Evolutionary conservation across 176 grass and related monocot species (phyloP).

Genomic region (Calamus simplicifolius): DNA sequence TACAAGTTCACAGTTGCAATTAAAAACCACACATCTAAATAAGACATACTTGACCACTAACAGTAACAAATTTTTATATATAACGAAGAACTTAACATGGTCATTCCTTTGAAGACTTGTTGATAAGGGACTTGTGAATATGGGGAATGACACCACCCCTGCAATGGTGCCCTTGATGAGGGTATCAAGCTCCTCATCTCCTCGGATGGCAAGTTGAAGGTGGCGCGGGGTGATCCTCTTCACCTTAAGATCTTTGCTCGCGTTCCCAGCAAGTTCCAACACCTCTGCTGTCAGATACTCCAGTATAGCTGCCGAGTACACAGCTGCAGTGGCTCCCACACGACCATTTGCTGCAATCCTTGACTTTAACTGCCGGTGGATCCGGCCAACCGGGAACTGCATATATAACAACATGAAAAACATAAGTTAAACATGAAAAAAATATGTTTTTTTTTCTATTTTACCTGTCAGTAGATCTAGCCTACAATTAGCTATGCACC

Average conservation of each 20-base stretch:
- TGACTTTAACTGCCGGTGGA: slow-evolving; percentile 54
- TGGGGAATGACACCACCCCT: slow-evolving; percentile 66
- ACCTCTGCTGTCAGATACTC: slow-evolving; percentile 58
- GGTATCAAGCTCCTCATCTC: slow-evolving; percentile 60
- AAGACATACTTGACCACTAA: no score
- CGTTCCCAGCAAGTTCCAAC: slow-evolving; percentile 54
- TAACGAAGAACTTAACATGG: neutral
- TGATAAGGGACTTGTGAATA: slow-evolving; percentile 73
- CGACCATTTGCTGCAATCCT: slow-evolving; percentile 57
- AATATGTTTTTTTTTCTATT: no score
- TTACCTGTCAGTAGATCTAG: no score
- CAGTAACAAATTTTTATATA: no score
- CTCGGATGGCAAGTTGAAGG: slow-evolving; percentile 60
- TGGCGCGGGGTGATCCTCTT: slow-evolving; percentile 71
- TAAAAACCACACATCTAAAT: no score
- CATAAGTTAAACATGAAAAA: no score
- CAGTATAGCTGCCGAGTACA: slow-evolving; percentile 60
- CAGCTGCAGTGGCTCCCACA: slow-evolving; percentile 57
- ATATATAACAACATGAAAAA: neutral
- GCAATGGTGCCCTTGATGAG: slow-evolving; percentile 78
- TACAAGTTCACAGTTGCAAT: no score
- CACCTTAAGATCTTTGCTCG: slow-evolving; percentile 69
- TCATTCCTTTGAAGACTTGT: slow-evolving; percentile 76
- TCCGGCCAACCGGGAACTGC: slow-evolving; percentile 64
- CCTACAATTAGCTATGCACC: no score